Base-by-base conservation (phyloP, 768 basidiomycete species). In the Suillus brevipes region DNA sequence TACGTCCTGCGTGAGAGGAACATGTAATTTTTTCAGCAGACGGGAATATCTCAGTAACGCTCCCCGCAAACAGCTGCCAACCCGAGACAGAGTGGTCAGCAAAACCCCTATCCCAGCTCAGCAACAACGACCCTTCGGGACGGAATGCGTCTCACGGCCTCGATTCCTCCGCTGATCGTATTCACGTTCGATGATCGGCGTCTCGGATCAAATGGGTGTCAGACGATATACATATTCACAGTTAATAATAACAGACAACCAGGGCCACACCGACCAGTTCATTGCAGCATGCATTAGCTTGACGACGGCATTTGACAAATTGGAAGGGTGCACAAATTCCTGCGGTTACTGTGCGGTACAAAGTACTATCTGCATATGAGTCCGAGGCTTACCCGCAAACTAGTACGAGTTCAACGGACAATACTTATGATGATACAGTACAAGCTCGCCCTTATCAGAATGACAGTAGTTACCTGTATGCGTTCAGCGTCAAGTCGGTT, bases 121-220 rank as follows among this genome's bases (percentile, higher is more conserved):
- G 57, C 9, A 31, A 55, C 53, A 55, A 34, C 34, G 53, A 12
- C 53, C 53, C 53, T 34, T 31, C 31, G 20, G 18, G 10, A 12
- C 31, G 53, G 31, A 55, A 34, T n/a, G 18, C 53, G 3, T 55
- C 53, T 31, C 53, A 55, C 53, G 53, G 3, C 38, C 57, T 59
- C 10, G 57, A 40, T 59, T 40, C 36, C 37, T 28, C 57, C 38
- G 57, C 38, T 59, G 57, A 59, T 40, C 37, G 57, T 38, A 59
- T 18, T 28, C 7, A 14, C 23, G 56, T 57, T 57, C 23, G 20
- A 25, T 59, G 38, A 40, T 40, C 56, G 56, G 23, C 57, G 25
- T 40, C 57, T 59, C 57, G 57, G 38, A 58, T 58, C 57, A 58
- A 25, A 28, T 47, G 14, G 23, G 56, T 25, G 36, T 23, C 55